phyloP scores from a whole-genome alignment of 257 asterid genomes.

The Solanum pimpinellifolium region DNA sequence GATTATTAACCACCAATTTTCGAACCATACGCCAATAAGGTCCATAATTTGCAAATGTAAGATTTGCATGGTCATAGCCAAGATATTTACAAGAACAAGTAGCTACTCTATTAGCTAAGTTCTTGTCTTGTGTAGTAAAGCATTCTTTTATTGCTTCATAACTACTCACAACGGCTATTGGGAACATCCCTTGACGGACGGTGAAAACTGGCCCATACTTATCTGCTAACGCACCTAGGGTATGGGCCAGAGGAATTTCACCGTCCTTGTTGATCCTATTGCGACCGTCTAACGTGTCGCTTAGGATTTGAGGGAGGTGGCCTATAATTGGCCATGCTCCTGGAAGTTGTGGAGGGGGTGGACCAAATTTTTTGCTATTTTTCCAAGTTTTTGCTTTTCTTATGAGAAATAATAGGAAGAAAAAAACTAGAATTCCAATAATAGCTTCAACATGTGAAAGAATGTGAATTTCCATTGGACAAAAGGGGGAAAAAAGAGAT shows the following conservation, averaged over 20 bases:
- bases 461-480: neutral
- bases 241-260: neutral
- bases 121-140: neutral
- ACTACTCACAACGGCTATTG: neutral
- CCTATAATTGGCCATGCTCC: constrained; percentile 4
- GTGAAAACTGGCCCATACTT: neutral
- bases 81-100: neutral
- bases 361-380: neutral
- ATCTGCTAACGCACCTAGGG: neutral
- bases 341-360: neutral
- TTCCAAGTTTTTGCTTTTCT: neutral
- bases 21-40: constrained; percentile 22
- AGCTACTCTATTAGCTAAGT: neutral
- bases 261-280: neutral
- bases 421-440: neutral
- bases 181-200: neutral
- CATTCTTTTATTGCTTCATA: neutral
- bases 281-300: neutral
- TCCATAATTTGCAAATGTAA: constrained; percentile 15
- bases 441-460: neutral
- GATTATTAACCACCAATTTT: constrained; percentile 5
- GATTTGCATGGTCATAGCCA: constrained; percentile 14
- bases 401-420: neutral
- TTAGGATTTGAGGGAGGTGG: neutral
- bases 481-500: neutral